Percentiles rank a stretch among this genome's conserved stretches.
Evolutionary conservation across 2,329 filamentous ascomycete species (phyloP).

Genomic region (Bretziella fagacearum): DNA sequence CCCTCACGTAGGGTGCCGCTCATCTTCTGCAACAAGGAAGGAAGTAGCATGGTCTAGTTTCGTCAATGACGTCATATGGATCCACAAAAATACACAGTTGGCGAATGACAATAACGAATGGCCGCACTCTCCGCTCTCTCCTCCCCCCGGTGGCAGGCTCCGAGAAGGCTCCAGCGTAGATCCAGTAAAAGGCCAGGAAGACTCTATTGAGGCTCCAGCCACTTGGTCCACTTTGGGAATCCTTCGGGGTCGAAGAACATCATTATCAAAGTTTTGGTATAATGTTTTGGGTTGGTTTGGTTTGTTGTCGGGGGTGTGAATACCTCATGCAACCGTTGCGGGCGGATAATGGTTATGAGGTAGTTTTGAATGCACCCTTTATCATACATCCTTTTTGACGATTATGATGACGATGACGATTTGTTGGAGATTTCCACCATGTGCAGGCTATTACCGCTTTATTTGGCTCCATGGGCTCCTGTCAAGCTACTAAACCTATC

Average conservation of each 20-base stretch:
- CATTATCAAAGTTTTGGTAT: too few species aligned
- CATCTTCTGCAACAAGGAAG: conserved; percentile 3
- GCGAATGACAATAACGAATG: conserved; percentile 5
- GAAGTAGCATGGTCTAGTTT: conserved; percentile 1
- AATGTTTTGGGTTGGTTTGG: too few species aligned
- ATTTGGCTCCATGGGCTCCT: neutral
- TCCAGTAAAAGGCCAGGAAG: neutral
- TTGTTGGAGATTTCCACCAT: neutral
- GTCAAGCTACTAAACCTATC: neutral
- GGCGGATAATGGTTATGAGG: too few species aligned
- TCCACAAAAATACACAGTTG: neutral
- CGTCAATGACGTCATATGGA: conserved; percentile 11
- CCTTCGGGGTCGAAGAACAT: conserved; percentile 4
- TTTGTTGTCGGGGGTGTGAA: too few species aligned
- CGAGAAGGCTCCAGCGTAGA: conserved; percentile 5
- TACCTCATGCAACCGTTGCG: too few species aligned
- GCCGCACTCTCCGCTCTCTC: neutral
- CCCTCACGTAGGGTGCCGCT: neutral
- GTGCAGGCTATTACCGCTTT: neutral
- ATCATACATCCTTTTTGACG: too few species aligned
- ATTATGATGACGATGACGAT: neutral
- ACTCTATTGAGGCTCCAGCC: conserved; percentile 14
- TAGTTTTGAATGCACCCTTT: too few species aligned
- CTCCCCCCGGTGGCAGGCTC: neutral
- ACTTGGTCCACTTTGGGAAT: conserved; percentile 10